Conservation (phyloP, 495 filamentous ascomycete genomes). For the Amorphotheca resinae region DNA sequence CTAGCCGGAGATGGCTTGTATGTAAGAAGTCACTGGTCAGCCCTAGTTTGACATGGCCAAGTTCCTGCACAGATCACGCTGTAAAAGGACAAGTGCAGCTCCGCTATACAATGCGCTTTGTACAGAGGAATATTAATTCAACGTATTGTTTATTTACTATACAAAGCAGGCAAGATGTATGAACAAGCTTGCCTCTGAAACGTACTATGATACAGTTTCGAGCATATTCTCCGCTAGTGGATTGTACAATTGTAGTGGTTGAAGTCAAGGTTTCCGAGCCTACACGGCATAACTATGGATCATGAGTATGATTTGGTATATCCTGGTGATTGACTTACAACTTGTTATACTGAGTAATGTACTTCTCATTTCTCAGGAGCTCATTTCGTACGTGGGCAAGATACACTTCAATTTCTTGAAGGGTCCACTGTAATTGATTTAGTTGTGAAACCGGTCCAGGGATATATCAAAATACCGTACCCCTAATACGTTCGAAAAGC, state of each 20-base stretch:
- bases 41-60: no score
- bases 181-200: background rate
- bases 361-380: background rate
- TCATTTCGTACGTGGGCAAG: background rate
- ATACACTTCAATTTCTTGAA: background rate
- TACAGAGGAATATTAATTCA: background rate
- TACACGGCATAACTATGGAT: background rate
- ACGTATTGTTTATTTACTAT: background rate
- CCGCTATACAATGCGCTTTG: no score
- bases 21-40: no score
- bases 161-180: background rate
- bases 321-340: background rate
- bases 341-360: background rate
- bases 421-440: background rate
- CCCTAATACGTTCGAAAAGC: background rate
- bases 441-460: background rate
- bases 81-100: no score
- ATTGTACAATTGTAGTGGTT: no score
- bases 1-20: no score
- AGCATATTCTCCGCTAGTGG: no score
- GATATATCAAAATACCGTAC: background rate
- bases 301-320: background rate
- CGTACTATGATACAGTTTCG: no score
- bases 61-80: no score
- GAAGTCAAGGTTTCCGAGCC: background rate